A percentile compares a stretch with the other conserved stretches of the same genome.
phyloP scores from a whole-genome alignment of 495 filamentous ascomycete species.

The Platismatia glauca region DNA sequence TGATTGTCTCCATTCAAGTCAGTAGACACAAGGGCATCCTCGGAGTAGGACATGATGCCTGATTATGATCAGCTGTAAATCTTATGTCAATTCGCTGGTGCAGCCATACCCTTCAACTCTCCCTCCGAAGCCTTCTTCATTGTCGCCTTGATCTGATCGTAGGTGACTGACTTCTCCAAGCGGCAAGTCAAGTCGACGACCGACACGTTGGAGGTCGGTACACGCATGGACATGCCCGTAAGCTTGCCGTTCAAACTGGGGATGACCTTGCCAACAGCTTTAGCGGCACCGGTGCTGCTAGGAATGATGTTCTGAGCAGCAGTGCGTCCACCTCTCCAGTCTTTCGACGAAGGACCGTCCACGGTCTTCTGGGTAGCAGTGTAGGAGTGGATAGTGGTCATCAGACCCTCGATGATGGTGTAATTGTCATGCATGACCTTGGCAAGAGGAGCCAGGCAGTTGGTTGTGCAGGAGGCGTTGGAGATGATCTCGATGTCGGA shows the following conservation, averaged over 20 bases:
- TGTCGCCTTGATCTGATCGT: constrained; percentile 87
- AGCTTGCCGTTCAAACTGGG: constrained; percentile 97
- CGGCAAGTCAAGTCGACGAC: constrained; percentile 96
- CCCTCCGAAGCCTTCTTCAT: constrained; percentile 84
- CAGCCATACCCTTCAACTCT: constrained; percentile 66
- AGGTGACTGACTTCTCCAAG: constrained; percentile 78
- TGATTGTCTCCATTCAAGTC: constrained; percentile 84
- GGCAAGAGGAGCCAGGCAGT: constrained; percentile 97
- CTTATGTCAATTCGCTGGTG: neutral
- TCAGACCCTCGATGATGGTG: constrained; percentile 94
- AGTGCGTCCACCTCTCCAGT: constrained; percentile 97
- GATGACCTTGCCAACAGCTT: constrained; percentile 99
- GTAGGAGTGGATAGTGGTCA: constrained; percentile 99
- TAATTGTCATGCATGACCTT: constrained; percentile 99
- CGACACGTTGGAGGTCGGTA: constrained; percentile 96
- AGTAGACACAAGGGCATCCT: constrained; percentile 91
- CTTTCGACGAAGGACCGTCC: constrained; percentile 93
- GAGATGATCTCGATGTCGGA: constrained; percentile 85
- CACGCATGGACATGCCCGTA: constrained; percentile 98
- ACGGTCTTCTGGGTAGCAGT: constrained; percentile 99
- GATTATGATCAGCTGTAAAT: constrained; percentile 28
- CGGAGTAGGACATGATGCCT: constrained; percentile 90
- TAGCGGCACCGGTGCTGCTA: constrained; percentile 97
- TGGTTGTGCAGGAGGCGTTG: constrained; percentile 99
- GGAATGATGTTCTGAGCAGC: constrained; percentile 99